Percentiles rank a stretch among this genome's conserved stretches.
These are phyloP conservation scores for Venturia asperata DNA, from an alignment of 2,329 filamentous ascomycete genomes.

Conservation along the genomic window DNA sequence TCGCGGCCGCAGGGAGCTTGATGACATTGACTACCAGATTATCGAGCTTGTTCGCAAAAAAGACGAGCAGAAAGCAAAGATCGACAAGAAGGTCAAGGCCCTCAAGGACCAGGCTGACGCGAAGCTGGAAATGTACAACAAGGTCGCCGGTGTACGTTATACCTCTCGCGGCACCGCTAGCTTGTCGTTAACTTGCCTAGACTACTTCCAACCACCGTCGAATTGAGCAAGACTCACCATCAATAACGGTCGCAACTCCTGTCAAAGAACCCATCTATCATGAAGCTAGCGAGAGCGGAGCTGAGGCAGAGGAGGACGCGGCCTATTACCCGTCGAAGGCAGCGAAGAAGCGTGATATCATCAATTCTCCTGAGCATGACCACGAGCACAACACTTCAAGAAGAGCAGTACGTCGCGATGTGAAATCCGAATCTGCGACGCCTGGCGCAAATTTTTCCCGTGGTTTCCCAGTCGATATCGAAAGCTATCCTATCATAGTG, in stretches of 20 bases:
- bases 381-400: neutral
- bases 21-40: conserved; percentile 1
- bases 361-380: neutral
- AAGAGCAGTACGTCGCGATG: neutral
- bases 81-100: neutral
- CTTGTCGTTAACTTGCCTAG: neutral
- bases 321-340: conserved; percentile 8
- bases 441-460: neutral
- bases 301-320: conserved; percentile 8
- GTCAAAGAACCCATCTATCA: neutral
- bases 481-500: conserved; percentile 3
- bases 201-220: neutral
- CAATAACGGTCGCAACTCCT: neutral
- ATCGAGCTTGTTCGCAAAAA: neutral
- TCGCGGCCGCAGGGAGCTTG: neutral
- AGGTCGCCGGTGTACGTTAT: neutral
- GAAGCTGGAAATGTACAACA: neutral
- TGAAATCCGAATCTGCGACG: neutral
- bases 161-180: neutral
- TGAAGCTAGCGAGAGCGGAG: neutral
- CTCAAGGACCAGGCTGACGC: conserved; percentile 1
- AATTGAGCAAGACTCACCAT: neutral
- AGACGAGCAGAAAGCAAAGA: neutral
- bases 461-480: neutral
- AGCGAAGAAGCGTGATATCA: neutral